phyloP scores from a whole-genome alignment of 164 flowering plant genomes.

The Berberis vulgaris region DNA sequence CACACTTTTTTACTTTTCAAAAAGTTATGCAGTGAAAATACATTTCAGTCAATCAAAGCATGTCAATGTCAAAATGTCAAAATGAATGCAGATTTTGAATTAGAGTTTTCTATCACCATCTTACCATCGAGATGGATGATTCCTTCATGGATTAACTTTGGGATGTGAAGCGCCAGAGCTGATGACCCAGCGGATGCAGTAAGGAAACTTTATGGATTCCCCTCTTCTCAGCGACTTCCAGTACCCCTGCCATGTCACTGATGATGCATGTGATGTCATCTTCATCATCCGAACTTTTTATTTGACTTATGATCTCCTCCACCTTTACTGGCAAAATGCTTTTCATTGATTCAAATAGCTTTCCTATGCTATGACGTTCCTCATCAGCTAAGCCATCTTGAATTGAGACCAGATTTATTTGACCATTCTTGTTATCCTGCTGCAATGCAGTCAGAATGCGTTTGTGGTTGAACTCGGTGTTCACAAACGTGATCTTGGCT shows the following conservation, averaged over 20 bases:
- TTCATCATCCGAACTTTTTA: not conserved
- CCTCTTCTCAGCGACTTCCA: not conserved
- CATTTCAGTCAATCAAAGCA: no score
- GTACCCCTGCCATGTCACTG: not conserved
- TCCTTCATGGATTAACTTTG: not conserved
- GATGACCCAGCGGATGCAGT: not conserved
- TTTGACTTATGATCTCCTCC: not conserved
- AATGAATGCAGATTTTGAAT: no score
- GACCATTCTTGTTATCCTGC: not conserved
- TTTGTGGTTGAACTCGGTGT: slow-evolving; percentile 6
- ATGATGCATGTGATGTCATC: slow-evolving; percentile 3
- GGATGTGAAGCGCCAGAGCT: not conserved
- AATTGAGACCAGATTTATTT: slow-evolving; percentile 2
- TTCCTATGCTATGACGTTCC: not conserved
- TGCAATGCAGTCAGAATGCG: not conserved
- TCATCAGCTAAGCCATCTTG: slow-evolving; percentile 4
- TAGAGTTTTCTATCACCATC: no score
- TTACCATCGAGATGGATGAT: slow-evolving; percentile 3
- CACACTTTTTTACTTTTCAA: no score
- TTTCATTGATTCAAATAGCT: not conserved
- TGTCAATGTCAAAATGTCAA: no score
- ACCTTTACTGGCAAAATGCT: not conserved
- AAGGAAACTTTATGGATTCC: not conserved
- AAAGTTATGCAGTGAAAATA: no score
- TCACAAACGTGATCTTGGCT: slow-evolving; percentile 4